Evolutionary conservation across 768 basidiomycete genomes (phyloP).

Genomic region (Arthromyces matolae): DNA sequence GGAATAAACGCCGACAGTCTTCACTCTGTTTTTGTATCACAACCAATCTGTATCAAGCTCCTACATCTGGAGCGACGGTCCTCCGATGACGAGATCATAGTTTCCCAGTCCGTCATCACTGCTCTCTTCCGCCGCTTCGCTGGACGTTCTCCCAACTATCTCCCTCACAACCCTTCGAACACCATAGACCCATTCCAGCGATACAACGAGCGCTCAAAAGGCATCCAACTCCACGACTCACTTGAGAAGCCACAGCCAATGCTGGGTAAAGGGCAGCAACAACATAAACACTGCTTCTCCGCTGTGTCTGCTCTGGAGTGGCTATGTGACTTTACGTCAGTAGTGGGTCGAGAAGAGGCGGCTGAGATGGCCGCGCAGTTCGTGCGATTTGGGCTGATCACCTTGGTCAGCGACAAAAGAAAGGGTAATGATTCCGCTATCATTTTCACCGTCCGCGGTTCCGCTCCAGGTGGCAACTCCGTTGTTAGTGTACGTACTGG

Average conservation of each 20-base stretch:
- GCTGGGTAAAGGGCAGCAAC: slow-evolving; percentile 41
- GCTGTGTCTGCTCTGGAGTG: slow-evolving; percentile 91
- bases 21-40: slow-evolving; percentile 81
- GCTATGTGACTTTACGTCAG: slow-evolving; percentile 96
- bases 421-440: slow-evolving; percentile 90
- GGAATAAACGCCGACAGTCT: slow-evolving; percentile 95
- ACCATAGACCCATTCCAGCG: slow-evolving; percentile 61
- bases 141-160: slow-evolving; percentile 82
- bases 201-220: slow-evolving; percentile 78
- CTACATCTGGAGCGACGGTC: slow-evolving; percentile 93
- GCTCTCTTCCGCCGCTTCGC: slow-evolving; percentile 95
- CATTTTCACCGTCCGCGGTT: slow-evolving; percentile 87
- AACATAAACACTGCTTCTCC: slow-evolving; percentile 74
- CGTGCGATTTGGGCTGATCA: slow-evolving; percentile 89
- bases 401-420: slow-evolving; percentile 84
- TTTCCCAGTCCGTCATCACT: slow-evolving; percentile 90
- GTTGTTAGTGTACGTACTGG: slow-evolving; percentile 59
- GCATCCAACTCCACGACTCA: slow-evolving; percentile 66
- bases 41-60: slow-evolving; percentile 96
- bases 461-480: slow-evolving; percentile 70
- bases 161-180: slow-evolving; percentile 36
- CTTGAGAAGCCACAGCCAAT: slow-evolving; percentile 62
- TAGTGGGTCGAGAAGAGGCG: slow-evolving; percentile 92
- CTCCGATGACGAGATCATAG: slow-evolving; percentile 95
- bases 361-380: slow-evolving; percentile 98